Evolutionary conservation across 2,329 filamentous ascomycete species (phyloP), one percentile per base, ranked within the genome.

Genomic region (Thermoascus crustaceus): DNA sequence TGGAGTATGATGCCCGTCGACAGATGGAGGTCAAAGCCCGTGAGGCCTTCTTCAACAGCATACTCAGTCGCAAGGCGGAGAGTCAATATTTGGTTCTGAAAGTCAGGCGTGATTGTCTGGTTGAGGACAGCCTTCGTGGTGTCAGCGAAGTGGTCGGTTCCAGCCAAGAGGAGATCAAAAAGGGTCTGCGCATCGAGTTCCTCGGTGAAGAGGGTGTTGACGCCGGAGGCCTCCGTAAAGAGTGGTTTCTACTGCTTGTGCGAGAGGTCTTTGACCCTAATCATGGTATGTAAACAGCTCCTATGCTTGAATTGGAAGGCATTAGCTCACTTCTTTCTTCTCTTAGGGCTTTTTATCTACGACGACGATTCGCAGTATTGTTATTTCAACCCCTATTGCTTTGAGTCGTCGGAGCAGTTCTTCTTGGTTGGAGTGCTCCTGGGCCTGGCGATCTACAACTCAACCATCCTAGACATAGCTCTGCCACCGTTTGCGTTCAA

Each of bases 381-480:
- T 62, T 95, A 94, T 60, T 95, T 95, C 66, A 94, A 94, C 54
- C 83, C 87, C 0, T 77, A 81, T 54, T 85, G 84, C 10, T 87
- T 94, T 48, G 88, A 94, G 57, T 88, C 85, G 0, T 88, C 85
- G 0, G 86, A 94, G 52, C 86, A 94, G 46, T 95, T 85, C 60
- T 94, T 91, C 54, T 71, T 94, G 14, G 83, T 95, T 18, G 88
- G 88, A 1, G 85, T 91, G 8, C 72, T 94, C 5, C 72, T 95
- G 36, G 88, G 88, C 1, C 68, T 95, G 39, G 88, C 88, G 9
- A 94, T 95, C 42, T 94, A 94, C 64, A 94, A 95, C 59, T 93
- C 85, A 2, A 94, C 85, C 0, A 94, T 94, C 46, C 68, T 95
- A 11, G 88, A 94, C 53, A 75, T 94, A 32, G 83, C 85, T 2